Conservation (phyloP, 2,329 filamentous ascomycete genomes). For the Colletotrichum horii region DNA sequence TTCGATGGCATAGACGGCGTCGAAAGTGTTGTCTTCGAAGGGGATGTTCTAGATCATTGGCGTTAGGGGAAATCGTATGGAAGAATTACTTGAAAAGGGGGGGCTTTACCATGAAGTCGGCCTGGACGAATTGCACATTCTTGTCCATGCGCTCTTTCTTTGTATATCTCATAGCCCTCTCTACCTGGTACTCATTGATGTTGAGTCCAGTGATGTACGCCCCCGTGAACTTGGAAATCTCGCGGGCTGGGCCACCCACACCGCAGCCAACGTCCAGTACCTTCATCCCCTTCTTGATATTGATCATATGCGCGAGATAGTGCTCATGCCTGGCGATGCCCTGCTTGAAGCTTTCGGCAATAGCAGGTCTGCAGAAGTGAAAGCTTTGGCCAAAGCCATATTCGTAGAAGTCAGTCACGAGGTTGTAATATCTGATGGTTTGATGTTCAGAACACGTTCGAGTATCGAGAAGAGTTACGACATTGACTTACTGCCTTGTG, state of each 20-base stretch:
- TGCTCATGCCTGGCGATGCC: constrained; percentile 97
- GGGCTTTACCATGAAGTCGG: constrained; percentile 82
- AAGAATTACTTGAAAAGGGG: neutral
- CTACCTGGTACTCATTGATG: constrained; percentile 99
- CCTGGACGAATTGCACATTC: constrained; percentile 88
- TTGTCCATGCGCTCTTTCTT: constrained; percentile 78
- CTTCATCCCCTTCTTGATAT: constrained; percentile 83
- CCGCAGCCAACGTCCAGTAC: constrained; percentile 97
- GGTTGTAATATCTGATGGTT: constrained; percentile 82
- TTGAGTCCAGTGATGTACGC: constrained; percentile 90
- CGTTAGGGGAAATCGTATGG: neutral
- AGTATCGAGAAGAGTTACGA: neutral
- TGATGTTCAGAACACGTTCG: neutral
- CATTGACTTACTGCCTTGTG: constrained; percentile 80
- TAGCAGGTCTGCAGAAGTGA: constrained; percentile 94
- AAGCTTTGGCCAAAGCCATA: constrained; percentile 96
- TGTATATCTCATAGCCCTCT: constrained; percentile 88
- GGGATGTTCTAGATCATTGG: constrained; percentile 29
- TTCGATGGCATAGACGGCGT: constrained; percentile 96
- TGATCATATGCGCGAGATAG: constrained; percentile 91
- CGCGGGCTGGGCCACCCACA: constrained; percentile 91
- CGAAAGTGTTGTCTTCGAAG: constrained; percentile 90
- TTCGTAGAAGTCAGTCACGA: constrained; percentile 95
- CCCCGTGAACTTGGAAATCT: constrained; percentile 95
- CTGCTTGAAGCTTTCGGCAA: constrained; percentile 85